These are phyloP conservation scores for Phytophthora citricola DNA, from an alignment of 352 stramenopile genomes.

Conservation along the genomic window DNA sequence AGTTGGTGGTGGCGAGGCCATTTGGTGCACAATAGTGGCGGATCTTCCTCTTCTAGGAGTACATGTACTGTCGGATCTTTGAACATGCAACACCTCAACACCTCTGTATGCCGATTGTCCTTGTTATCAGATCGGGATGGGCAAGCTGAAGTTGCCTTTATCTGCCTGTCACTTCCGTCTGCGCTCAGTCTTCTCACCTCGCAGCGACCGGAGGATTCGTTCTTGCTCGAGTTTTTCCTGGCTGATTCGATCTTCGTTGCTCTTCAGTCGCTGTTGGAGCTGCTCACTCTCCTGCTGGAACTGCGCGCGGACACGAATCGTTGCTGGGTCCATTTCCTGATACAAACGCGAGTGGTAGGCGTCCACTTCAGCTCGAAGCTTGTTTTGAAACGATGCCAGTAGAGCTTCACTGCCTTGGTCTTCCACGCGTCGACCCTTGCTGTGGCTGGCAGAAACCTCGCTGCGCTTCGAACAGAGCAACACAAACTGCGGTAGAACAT, in stretches of 20 bases:
- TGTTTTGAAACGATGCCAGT: constrained; percentile 30
- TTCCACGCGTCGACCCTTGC: neutral
- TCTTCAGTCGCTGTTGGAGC: constrained; percentile 29
- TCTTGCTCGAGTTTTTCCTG: constrained; percentile 46
- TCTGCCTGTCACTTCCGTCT: constrained; percentile 14
- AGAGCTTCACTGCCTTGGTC: constrained; percentile 18
- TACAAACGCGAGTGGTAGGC: constrained; percentile 43
- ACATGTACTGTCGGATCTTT: too few relatives aligned
- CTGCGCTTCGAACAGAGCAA: constrained; percentile 39
- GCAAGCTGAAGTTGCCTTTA: constrained; percentile 16
- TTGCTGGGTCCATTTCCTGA: constrained; percentile 43
- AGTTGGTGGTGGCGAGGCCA: neutral
- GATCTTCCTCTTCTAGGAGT: neutral
- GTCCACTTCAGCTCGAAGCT: constrained; percentile 37
- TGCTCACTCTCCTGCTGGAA: constrained; percentile 34
- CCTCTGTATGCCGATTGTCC: too few relatives aligned
- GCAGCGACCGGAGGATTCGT: constrained; percentile 33
- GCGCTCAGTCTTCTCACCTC: constrained; percentile 12
- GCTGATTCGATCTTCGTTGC: constrained; percentile 33
- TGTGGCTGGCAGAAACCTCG: neutral
- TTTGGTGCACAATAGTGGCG: neutral
- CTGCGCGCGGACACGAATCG: constrained; percentile 33
- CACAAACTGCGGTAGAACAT: constrained; percentile 48
- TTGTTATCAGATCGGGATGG: constrained; percentile 32
- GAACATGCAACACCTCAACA: too few relatives aligned